Evolutionary conservation across 495 filamentous ascomycete genomes (phyloP), one percentile per base, ranked within the genome.

Genomic region (Thermochaetoides thermophila): DNA sequence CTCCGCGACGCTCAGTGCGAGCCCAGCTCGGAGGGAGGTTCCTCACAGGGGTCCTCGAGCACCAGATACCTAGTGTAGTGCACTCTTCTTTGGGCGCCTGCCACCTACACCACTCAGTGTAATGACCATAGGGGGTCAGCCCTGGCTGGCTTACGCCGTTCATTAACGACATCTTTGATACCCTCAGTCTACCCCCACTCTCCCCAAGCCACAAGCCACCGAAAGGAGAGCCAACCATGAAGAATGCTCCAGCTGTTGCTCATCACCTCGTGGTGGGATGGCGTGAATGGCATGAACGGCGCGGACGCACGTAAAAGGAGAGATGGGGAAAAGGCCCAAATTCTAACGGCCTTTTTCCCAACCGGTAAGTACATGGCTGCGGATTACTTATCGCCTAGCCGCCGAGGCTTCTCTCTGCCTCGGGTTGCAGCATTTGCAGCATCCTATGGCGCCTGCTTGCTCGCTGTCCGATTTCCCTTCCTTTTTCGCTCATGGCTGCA

Each of bases 401-500:
- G 27, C 27, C n/a, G 35, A 32, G 14, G 12, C 27, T 29, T 4
- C 21, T 32, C 23, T 19, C 29, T 17, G 18, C 14, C 29, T 14
- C 22, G 24, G 36, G 14, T 39, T 34, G 30, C 30, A 39, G 25
- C 24, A 39, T 34, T 31, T 29, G 18, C 19, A 25, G 29, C 15
- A 17, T 18, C 36, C 14, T 18, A 25, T 18, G 14, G 24, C 25
- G 19, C n/a, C n/a, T n/a, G n/a, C n/a, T n/a, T n/a, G n/a, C n/a
- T n/a, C n/a, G n/a, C 31, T 28, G 37, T 20, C 31, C 30, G 37
- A 23, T 39, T 34, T 25, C 25, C 23, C 31, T 33, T 29, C 37
- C 37, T 25, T 7, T 39, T 39, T 39, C 26, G 37, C 31, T 25
- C 42, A 38, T 25, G 20, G 29, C 26, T 38, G 35, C 37, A 34